Conservation (phyloP, 1,284 basidiomycete species). For the Trametes hirsuta region DNA sequence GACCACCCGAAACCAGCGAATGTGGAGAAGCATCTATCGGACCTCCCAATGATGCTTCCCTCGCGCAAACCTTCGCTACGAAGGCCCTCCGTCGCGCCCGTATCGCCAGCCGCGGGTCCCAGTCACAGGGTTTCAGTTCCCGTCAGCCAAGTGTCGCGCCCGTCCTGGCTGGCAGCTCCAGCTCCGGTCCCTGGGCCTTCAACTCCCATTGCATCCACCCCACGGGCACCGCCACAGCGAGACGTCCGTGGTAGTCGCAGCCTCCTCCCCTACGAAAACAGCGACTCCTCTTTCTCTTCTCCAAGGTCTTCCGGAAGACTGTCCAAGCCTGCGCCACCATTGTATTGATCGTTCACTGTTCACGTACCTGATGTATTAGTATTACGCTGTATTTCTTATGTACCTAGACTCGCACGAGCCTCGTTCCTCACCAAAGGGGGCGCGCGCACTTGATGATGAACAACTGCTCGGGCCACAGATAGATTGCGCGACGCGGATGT, state of each 20-base stretch:
- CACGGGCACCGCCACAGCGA: constrained; percentile 12
- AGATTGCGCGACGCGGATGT: constrained; percentile 6
- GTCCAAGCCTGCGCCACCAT: constrained; percentile 21
- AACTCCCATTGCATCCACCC: constrained; percentile 13
- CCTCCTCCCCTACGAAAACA: neutral
- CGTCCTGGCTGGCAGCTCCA: constrained; percentile 9
- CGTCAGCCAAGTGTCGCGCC: constrained; percentile 7
- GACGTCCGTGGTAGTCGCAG: neutral
- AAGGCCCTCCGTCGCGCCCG: constrained; percentile 4
- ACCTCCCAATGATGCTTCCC: constrained; percentile 30
- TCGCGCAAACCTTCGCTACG: constrained; percentile 11
- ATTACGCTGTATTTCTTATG: constrained; percentile 14
- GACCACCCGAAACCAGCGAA: constrained; percentile 7
- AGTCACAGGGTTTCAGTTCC: neutral
- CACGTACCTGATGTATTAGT: neutral
- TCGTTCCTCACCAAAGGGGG: neutral
- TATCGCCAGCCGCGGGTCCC: neutral
- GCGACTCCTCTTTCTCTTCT: constrained; percentile 11
- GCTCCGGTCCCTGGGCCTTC: neutral
- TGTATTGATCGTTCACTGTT: constrained; percentile 10
- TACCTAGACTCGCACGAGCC: constrained; percentile 3
- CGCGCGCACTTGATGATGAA: neutral
- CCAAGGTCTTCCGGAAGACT: constrained; percentile 29
- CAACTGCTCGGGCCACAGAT: neutral
- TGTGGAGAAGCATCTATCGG: constrained; percentile 25